Evolutionary conservation across 1,284 basidiomycete genomes (phyloP), one percentile per base, ranked within the genome.

Genomic region (Rhodotorula mucilaginosa): DNA sequence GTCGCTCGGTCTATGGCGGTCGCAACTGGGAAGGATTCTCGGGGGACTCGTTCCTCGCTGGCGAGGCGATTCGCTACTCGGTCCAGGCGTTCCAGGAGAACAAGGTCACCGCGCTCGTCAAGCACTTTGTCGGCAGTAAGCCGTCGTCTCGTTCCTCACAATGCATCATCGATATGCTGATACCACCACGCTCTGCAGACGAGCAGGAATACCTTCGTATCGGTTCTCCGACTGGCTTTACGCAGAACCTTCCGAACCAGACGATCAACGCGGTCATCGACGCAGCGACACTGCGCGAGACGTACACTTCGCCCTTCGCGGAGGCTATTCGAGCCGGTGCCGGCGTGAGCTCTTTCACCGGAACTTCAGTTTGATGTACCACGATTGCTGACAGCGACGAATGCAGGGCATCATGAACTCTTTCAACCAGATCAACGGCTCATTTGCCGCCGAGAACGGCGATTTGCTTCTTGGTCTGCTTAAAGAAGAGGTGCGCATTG

Each of bases 11-110:
- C 85, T 23, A 87, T 84, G 56, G 31, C 39, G 65, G 65, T 4
- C 58, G 58, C 6, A 92, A 91, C 80, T 94, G 90, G 90, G 91
- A 94, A 83, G 90, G 90, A 13, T 92, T 91, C 88, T 90, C 60
- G 79, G 70, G 44, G 3, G 70, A 70, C 26, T 46, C 60, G 2
- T 60, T 15, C 44, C 47, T 73, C 1, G 5, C 31, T 0, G 59
- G 65, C 23, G 58, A 58, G 19, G 66, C 47, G 1, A 48, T n/a
- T 3, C 34, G 31, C 1, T 48, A 39, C 23, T 48, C 58, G 34
- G 56, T 70, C 48, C 8, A 19, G 23, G 88, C 85, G 23, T 89
- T 92, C 81, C 91, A 93, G 79, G 80, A 83, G 52, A 84, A 83
- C 1, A 90, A 91, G 49, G 89, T 93, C 31, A 64, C 49, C 5